phyloP scores from a whole-genome alignment of 768 basidiomycete species.

The Kwoniella europaea region DNA sequence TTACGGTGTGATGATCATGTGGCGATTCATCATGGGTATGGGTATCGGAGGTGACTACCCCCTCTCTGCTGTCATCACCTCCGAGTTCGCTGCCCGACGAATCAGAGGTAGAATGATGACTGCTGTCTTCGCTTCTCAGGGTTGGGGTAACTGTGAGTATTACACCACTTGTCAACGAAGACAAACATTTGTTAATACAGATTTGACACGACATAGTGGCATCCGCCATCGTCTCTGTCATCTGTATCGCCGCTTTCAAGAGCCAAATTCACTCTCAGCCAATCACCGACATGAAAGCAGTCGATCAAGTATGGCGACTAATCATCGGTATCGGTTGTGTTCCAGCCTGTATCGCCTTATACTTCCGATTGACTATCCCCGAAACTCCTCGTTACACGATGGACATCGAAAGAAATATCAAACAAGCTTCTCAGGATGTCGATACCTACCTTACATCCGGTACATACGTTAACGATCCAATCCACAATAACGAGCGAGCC shows the following conservation, averaged over 20 bases:
- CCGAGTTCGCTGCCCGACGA: constrained; percentile 78
- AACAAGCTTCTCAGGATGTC: constrained; percentile 75
- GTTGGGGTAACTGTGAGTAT: constrained; percentile 80
- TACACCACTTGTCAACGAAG: neutral
- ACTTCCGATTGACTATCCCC: constrained; percentile 91
- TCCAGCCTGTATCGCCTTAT: constrained; percentile 78
- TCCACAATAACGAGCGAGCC: constrained; percentile 66
- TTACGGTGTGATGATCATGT: constrained; percentile 76
- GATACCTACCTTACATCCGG: constrained; percentile 68
- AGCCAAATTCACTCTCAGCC: constrained; percentile 63
- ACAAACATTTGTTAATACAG: neutral
- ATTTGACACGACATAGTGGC: constrained; percentile 58
- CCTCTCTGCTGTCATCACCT: constrained; percentile 80
- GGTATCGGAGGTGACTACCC: constrained; percentile 93
- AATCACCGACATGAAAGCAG: constrained; percentile 59
- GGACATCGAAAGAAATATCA: constrained; percentile 85
- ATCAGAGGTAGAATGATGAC: constrained; percentile 86
- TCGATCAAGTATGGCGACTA: constrained; percentile 84
- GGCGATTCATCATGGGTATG: constrained; percentile 80
- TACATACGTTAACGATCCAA: constrained; percentile 63
- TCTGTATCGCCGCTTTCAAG: constrained; percentile 74
- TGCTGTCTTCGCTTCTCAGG: constrained; percentile 82
- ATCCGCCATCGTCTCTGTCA: constrained; percentile 70
- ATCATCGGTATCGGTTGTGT: constrained; percentile 86
- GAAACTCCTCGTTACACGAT: constrained; percentile 90